Percentiles rank a stretch among this genome's conserved stretches.
phyloP scores from a whole-genome alignment of 352 stramenopile species.

The Pythium rishiriense region DNA sequence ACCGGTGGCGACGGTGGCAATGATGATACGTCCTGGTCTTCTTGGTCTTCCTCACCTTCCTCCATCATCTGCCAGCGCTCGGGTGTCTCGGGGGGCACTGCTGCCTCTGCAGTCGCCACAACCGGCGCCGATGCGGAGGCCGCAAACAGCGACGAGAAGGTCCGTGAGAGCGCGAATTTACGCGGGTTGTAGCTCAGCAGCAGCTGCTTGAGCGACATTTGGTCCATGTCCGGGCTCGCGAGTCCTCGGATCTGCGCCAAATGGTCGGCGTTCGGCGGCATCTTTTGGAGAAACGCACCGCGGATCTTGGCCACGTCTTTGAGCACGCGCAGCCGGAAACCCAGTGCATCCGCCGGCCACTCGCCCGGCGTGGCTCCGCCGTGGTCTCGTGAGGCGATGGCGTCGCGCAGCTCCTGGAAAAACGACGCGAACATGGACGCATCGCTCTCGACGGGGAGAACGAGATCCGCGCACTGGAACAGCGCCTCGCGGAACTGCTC shows the following conservation, averaged over 20 bases:
- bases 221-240: conserved; percentile 42
- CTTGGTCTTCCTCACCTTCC: background rate
- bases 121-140: background rate
- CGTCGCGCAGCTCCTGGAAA: conserved; percentile 58
- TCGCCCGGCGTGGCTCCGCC: background rate
- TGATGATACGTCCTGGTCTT: no score
- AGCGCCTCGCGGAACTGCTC: conserved; percentile 62
- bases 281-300: conserved; percentile 54
- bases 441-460: conserved; percentile 62
- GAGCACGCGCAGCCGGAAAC: conserved; percentile 32
- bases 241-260: conserved; percentile 49
- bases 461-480: conserved; percentile 59
- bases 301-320: conserved; percentile 54
- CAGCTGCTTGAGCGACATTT: conserved; percentile 78
- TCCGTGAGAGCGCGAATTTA: conserved; percentile 67
- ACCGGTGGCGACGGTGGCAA: background rate
- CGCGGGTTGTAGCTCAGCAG: conserved; percentile 70
- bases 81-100: background rate
- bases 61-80: background rate
- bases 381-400: conserved; percentile 29
- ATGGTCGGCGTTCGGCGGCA: conserved; percentile 46
- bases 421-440: conserved; percentile 44
- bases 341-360: background rate
- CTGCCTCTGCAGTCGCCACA: background rate
- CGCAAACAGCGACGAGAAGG: conserved; percentile 48